Conservation (phyloP, 164 flowering plant genomes). For the Tetracentron sinense region DNA sequence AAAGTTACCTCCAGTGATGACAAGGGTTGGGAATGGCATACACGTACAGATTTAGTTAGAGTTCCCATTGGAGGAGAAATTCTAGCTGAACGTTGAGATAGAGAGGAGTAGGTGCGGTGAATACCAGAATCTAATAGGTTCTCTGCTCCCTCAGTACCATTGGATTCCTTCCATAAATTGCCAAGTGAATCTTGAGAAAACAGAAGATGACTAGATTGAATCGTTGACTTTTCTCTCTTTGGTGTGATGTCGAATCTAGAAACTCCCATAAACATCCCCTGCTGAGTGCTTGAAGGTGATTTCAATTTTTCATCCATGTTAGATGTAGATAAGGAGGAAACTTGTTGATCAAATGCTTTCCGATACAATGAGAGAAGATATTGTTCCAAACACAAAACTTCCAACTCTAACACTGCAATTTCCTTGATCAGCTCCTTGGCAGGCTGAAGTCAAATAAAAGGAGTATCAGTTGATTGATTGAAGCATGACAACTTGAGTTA, state of each 20-base stretch:
- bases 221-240: constrained; percentile 25
- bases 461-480: neutral
- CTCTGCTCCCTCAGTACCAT: constrained; percentile 25
- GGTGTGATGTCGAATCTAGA: constrained; percentile 26
- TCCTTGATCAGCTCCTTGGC: constrained; percentile 73
- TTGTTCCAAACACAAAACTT: constrained; percentile 66
- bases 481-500: neutral
- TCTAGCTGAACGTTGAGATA: constrained; percentile 59
- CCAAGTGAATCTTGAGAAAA: constrained; percentile 15
- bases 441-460: constrained; percentile 39
- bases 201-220: constrained; percentile 19
- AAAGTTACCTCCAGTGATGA: constrained; percentile 73
- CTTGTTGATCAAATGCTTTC: constrained; percentile 62
- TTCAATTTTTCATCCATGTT: constrained; percentile 29
- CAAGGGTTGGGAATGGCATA: constrained; percentile 88
- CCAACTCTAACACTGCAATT: constrained; percentile 66
- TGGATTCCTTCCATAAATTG: constrained; percentile 27
- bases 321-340: constrained; percentile 38
- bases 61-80: constrained; percentile 51
- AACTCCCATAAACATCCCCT: constrained; percentile 22
- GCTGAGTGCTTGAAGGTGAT: constrained; percentile 27
- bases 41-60: constrained; percentile 43
- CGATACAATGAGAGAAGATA: constrained; percentile 79
- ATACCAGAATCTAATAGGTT: constrained; percentile 45
- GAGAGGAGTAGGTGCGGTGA: constrained; percentile 73